Base-by-base conservation (phyloP, 208 protist genomes). In the Crithidia expoeki region DNA sequence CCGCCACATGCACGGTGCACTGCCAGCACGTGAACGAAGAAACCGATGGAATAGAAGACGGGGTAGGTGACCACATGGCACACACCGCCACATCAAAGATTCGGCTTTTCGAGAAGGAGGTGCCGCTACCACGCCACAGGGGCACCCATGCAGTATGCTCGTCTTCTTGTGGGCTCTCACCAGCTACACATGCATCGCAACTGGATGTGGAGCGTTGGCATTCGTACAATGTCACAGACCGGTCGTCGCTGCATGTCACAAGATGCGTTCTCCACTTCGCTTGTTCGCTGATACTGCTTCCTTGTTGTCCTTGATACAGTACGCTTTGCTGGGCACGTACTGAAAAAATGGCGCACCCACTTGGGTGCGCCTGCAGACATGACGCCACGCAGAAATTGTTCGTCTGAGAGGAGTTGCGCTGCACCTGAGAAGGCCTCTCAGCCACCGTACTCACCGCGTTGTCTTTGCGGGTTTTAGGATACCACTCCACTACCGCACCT, bases 241-340 rank as follows among this genome's bases (percentile, higher is more conserved):
- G 83, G 69, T 96, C 88, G 56, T 94, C 90, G 64, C 86, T 94
- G 65, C 90, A 91, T 1, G 90, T 92, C 2, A 85, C 86, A 21
- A 93, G 56, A 46, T 74, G 71, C 51, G 42, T 69, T 9, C n/a
- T 17, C 51, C 33, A 36, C 30, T 0, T 9, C 17, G 0, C 21
- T 1, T 10, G 49, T n/a, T 1, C 19, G 40, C 32, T 11, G 46
- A 10, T 9, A 7, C 36, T 4, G 38, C 44, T 27, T 36, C 0
- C 27, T 23, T 32, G n/a, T 2, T 33, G 32, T 14, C 50, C 55
- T 34, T 12, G 21, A 17, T 25, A 21, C 19, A 42, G 21, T 38
- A 2, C 17, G 3, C 40, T 64, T 12, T 28, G 52, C 38, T 32
- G 65, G 10, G 75, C 67, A 1, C 68, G 65, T 21, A 91, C 84